phyloP scores from a whole-genome alignment of 768 basidiomycete species.

The Russula foetens region DNA sequence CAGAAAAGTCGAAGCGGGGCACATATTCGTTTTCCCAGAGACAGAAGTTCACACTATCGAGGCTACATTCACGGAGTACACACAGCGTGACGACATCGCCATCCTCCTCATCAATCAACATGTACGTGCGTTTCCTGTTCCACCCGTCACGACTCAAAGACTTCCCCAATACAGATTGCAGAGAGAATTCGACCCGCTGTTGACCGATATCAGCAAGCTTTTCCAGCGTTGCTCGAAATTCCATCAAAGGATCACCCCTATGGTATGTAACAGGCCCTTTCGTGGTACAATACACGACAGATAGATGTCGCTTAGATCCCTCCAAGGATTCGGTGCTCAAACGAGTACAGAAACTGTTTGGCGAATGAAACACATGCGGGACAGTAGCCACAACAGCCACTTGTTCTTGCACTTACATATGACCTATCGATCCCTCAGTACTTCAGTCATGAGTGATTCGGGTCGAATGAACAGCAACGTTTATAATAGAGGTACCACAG shows the following conservation, averaged over 20 bases:
- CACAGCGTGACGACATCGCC: conserved; percentile 89
- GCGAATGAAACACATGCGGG: conserved; percentile 49
- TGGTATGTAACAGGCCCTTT: conserved; percentile 42
- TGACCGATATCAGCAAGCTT: conserved; percentile 91
- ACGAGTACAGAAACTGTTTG: conserved; percentile 93
- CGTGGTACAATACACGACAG: conserved; percentile 15
- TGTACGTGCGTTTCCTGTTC: conserved; percentile 41
- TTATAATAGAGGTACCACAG: conserved; percentile 15
- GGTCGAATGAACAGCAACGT: background rate
- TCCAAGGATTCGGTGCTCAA: conserved; percentile 93
- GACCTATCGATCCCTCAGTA: background rate
- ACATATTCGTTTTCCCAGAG: conserved; percentile 40
- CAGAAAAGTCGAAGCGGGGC: background rate
- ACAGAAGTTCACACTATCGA: conserved; percentile 90
- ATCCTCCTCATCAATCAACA: conserved; percentile 98
- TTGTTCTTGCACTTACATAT: background rate
- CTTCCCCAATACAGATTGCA: conserved; percentile 56
- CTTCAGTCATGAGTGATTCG: background rate
- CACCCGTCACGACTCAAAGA: background rate
- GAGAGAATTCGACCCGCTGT: conserved; percentile 95
- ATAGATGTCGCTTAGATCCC: conserved; percentile 53
- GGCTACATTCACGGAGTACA: conserved; percentile 88
- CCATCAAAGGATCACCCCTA: conserved; percentile 99
- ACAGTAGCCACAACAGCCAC: background rate
- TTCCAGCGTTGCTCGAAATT: conserved; percentile 95